Evolutionary conservation across 192 early-diverging fungal genomes (phyloP), one percentile per base, ranked within the genome.

Genomic region (Coemansia sp.): DNA sequence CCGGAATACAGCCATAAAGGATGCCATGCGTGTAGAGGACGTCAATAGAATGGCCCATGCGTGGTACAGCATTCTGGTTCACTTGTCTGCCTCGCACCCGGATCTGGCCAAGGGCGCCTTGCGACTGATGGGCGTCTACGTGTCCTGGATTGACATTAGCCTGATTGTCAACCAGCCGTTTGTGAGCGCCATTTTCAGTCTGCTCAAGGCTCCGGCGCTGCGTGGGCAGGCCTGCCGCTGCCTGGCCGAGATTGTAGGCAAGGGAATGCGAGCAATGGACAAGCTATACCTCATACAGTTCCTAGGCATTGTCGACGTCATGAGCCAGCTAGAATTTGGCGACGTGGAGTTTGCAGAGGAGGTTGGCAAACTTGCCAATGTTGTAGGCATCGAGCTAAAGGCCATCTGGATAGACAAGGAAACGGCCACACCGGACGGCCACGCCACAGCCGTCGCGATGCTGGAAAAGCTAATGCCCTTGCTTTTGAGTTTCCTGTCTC

Each of bases 91-190:
- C 15, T 80, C 81, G 11, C 81, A 83, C 43, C 74, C 83, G 0
- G 84, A 84, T 19, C 85, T 94, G 55, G 89, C 88, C 26, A 74
- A 82, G 56, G 60, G 76, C 43, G 80, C 84, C 9, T 76, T 98
- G 44, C 85, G 82, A 24, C 82, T 91, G 43, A 86, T 95, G 60
- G 93, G 91, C 36, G 81, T 84, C 32, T 98, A 95, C 84, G 89
- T 95, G n/a, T 87, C 90, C 15, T 98, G 95, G 95, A 91, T 97
- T 55, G 93, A 97, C 64, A 94, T 97, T 41, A 90, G 87, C 19
- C 83, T 97, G 22, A 84, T 98, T 53, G 89, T 93, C 46, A 92
- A 92, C 71, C 83, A 91, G 68, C 72, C 80, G 46, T 92, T 94
- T 40, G 87, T 95, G 59, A 68, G 81, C 6, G 65, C 87, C 3